A percentile compares a stretch with the other conserved stretches of the same genome.
These are phyloP conservation scores for Pythium periplocum DNA, from an alignment of 352 stramenopile species.

Conservation along the genomic window DNA sequence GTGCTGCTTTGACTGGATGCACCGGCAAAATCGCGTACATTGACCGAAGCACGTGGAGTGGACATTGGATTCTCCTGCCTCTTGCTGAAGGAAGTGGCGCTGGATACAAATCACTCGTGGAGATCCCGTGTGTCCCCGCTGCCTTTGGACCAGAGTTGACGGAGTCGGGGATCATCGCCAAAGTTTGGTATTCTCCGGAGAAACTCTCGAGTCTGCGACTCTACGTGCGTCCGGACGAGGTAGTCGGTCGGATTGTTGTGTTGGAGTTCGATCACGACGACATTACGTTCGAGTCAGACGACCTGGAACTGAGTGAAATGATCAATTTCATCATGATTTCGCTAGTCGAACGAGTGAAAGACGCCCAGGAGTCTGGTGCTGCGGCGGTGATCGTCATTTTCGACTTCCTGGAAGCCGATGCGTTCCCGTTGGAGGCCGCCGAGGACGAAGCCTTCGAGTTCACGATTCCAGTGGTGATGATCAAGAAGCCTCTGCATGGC, in stretches of 20 bases:
- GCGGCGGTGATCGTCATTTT: conserved; percentile 56
- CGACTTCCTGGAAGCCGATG: conserved; percentile 62
- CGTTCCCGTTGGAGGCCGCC: conserved; percentile 46
- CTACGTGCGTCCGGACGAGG: conserved; percentile 63
- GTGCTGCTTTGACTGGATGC: conserved; percentile 31
- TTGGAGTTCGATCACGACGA: conserved; percentile 65
- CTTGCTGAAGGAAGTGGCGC: conserved; percentile 5
- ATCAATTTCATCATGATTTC: conserved; percentile 61
- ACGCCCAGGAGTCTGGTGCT: conserved; percentile 55
- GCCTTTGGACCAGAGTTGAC: conserved; percentile 42
- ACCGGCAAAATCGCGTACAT: conserved; percentile 50
- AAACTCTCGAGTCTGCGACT: conserved; percentile 51
- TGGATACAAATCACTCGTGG: conserved; percentile 19
- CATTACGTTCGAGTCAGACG: conserved; percentile 40
- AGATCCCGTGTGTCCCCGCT: conserved; percentile 55
- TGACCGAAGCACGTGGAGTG: conserved; percentile 48
- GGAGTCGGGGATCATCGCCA: conserved; percentile 26
- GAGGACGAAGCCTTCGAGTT: conserved; percentile 57
- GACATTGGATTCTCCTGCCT: conserved; percentile 41
- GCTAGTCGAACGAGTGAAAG: conserved; percentile 67
- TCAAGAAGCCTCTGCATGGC: conserved; percentile 47
- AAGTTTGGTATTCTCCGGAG: conserved; percentile 63
- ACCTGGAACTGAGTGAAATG: conserved; percentile 51
- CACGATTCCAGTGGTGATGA: conserved; percentile 60
- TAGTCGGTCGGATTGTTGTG: conserved; percentile 60